Evolutionary conservation across 2,329 filamentous ascomycete genomes (phyloP).

Genomic region (Fusarium ambrosium): DNA sequence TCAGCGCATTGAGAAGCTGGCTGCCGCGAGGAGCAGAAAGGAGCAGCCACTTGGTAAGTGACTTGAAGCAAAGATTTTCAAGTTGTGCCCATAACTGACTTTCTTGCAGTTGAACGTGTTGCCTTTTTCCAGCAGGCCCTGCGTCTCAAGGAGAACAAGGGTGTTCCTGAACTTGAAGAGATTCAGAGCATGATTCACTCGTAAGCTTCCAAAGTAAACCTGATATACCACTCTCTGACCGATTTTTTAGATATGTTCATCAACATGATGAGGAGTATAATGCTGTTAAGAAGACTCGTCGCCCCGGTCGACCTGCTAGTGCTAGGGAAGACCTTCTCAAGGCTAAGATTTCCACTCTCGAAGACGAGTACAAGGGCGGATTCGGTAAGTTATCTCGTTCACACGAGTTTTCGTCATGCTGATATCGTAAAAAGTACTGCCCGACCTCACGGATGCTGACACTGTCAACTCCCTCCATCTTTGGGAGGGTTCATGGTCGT

Average conservation of each 20-base stretch:
- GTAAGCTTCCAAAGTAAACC: conserved; percentile 57
- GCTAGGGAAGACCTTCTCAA: conserved; percentile 83
- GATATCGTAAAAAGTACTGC: conserved; percentile 67
- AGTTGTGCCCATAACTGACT: conserved; percentile 15
- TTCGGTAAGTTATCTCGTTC: conserved; percentile 74
- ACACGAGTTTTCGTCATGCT: conserved; percentile 16
- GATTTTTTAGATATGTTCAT: conserved; percentile 67
- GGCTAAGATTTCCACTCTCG: conserved; percentile 76
- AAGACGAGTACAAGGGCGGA: conserved; percentile 85
- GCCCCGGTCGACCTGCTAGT: conserved; percentile 83
- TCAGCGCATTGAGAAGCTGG: conserved; percentile 82
- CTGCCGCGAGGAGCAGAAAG: conserved; percentile 76
- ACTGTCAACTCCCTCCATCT: conserved; percentile 75
- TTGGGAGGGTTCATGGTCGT: conserved; percentile 90
- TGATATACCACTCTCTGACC: neutral
- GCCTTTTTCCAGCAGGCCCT: conserved; percentile 78
- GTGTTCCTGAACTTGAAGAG: conserved; percentile 66
- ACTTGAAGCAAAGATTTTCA: conserved; percentile 1
- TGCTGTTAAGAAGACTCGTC: conserved; percentile 74
- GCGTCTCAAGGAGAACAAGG: conserved; percentile 60
- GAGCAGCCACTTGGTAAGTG: conserved; percentile 79
- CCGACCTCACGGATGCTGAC: conserved; percentile 78
- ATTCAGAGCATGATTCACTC: conserved; percentile 73
- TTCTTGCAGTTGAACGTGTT: conserved; percentile 53
- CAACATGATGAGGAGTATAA: conserved; percentile 80